Base-by-base conservation (phyloP, 2,329 filamentous ascomycete species). In the Xylariaceae sp. region DNA sequence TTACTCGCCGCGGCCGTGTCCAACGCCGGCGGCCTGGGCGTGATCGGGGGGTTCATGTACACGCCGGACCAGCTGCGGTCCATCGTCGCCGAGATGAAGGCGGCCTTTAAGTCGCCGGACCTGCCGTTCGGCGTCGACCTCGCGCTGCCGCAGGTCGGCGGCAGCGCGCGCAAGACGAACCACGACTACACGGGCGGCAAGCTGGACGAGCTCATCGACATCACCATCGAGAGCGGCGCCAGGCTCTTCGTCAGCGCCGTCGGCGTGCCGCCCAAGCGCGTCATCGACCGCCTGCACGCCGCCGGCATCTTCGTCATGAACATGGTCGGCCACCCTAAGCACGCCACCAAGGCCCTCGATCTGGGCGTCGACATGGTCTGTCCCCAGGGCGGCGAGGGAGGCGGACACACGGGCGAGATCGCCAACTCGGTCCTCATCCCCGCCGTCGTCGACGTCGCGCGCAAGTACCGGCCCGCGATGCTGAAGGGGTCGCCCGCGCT, bases 141-240 rank as follows among this genome's bases (percentile, higher is more conserved):
- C 1, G 93, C 93, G 0, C 84, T 98, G 11, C 93, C 94, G 1
- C 92, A 97, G 76, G 81, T 97, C 53, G 94, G 94, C 54, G 92
- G 89, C 36, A 81, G 77, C 29, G 94, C 94, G 6, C 86, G 94
- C 63, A 90, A 90, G 74, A 97, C 94, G 3, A 98, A 97, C 77
- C 91, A 96, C 76, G 94, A 97, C 75, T 98, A 98, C 79, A 97
- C 94, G 1, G 83, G 89, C 65, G 94, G 94, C 37, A 89, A 92
- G 73, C 84, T 97, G 14, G 90, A 96, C 72, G 89, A 96, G 74
- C 81, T 97, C 29, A 89, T 97, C 64, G 89, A 92, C 67, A 91
- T 97, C 39, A 91, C 89, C 3, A 91, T 97, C 66, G 86, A 88
- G 67, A 89, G 90, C 65, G 89, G 91, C n/a, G 91, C 94, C 6